Conservation (phyloP, 352 stramenopile genomes). For the Aphanomyces cochlioides region DNA sequence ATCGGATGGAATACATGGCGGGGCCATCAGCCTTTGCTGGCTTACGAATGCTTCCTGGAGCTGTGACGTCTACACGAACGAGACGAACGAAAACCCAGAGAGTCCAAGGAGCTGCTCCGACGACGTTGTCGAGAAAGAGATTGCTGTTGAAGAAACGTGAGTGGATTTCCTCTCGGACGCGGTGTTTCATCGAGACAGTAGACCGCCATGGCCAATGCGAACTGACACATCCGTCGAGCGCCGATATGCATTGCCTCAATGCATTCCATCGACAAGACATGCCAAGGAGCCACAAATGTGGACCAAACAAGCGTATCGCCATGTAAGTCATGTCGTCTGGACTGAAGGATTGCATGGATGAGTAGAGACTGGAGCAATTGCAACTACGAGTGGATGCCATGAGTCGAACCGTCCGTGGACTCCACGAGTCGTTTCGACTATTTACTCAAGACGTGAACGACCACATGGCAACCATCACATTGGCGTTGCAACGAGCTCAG, state of each 20-base stretch:
- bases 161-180: no score
- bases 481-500: conserved; percentile 2
- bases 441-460: neutral
- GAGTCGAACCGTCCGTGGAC: neutral
- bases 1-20: no score
- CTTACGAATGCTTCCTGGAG: no score
- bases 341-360: neutral
- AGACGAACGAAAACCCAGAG: no score
- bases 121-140: neutral
- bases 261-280: neutral
- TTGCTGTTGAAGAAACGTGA: neutral
- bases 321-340: neutral
- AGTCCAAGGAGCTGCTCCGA: no score
- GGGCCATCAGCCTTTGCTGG: no score
- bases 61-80: no score
- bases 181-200: neutral
- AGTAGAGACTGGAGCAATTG: neutral
- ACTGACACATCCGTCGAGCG: neutral
- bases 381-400: neutral
- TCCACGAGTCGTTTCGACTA: neutral
- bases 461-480: neutral
- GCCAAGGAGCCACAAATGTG: neutral
- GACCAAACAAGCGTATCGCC: conserved; percentile 9
- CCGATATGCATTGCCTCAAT: conserved; percentile 1
- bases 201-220: neutral